Percentiles rank a stretch among this genome's conserved stretches.
phyloP scores from a whole-genome alignment of 2,329 filamentous ascomycete genomes.

The Hortaea sp. region DNA sequence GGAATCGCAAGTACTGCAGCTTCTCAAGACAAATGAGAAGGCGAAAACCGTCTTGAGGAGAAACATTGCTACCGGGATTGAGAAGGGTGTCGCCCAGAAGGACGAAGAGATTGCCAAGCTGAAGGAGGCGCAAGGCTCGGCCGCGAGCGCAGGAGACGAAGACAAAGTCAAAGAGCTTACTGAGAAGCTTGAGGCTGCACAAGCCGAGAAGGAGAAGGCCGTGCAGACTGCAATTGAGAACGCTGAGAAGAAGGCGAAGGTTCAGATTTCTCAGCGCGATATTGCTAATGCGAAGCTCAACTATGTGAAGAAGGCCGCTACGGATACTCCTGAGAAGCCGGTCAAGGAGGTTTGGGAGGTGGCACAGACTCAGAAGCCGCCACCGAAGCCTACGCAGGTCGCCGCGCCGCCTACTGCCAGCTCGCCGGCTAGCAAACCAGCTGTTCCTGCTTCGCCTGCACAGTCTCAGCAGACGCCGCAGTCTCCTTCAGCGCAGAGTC shows the following conservation, averaged over 20 bases:
- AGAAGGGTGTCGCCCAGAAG: slow-evolving; percentile 19
- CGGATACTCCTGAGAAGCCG: slow-evolving; percentile 73
- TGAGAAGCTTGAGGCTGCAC: slow-evolving; percentile 9
- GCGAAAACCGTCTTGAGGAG: slow-evolving; percentile 42
- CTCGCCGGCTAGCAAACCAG: slow-evolving; percentile 3
- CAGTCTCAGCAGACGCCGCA: neutral
- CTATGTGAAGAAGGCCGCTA: slow-evolving; percentile 69
- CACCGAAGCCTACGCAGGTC: slow-evolving; percentile 10
- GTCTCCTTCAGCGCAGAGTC: slow-evolving; percentile 3
- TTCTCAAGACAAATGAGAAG: slow-evolving; percentile 40
- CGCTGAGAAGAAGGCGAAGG: slow-evolving; percentile 47
- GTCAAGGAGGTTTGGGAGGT: slow-evolving; percentile 81
- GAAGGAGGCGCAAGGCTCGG: slow-evolving; percentile 4
- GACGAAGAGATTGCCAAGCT: slow-evolving; percentile 21
- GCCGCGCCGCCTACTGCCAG: slow-evolving; percentile 2
- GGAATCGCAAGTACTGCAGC: slow-evolving; percentile 40
- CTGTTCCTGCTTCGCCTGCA: neutral
- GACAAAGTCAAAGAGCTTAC: slow-evolving; percentile 10
- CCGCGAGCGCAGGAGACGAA: neutral
- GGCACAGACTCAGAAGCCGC: slow-evolving; percentile 50
- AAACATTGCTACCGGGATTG: slow-evolving; percentile 46
- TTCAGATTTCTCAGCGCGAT: slow-evolving; percentile 64
- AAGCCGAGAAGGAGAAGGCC: slow-evolving; percentile 21
- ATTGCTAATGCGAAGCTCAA: slow-evolving; percentile 60
- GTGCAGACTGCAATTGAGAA: slow-evolving; percentile 27